Evolutionary conservation across 352 stramenopile species (phyloP).

Genomic region (Phytopythium ostracodes): DNA sequence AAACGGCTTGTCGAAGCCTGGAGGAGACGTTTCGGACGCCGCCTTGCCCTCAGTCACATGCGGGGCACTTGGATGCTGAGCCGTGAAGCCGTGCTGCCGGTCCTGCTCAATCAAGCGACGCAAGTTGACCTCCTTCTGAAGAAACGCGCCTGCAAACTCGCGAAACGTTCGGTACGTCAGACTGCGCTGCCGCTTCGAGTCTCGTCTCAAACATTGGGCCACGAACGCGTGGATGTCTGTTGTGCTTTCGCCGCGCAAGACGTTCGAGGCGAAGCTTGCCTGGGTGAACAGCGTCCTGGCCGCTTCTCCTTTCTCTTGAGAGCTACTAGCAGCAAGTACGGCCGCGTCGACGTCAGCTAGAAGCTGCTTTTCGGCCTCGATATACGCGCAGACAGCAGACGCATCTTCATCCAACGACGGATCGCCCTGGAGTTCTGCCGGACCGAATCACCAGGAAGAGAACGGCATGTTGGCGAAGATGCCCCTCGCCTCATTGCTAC

Average conservation of each 20-base stretch:
- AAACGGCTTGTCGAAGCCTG: conserved; percentile 25
- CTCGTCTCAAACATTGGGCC: background rate
- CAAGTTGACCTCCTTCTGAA: conserved; percentile 27
- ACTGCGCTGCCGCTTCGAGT: background rate
- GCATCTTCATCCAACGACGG: too few species aligned
- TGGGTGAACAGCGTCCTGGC: background rate
- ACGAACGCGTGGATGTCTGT: conserved; percentile 1
- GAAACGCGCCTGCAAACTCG: conserved; percentile 21
- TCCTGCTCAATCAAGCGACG: background rate
- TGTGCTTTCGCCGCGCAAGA: background rate
- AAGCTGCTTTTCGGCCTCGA: conserved; percentile 7
- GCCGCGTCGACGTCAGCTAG: background rate
- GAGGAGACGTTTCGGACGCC: background rate
- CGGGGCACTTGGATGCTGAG: background rate
- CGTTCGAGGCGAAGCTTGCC: background rate
- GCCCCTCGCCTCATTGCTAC: too few species aligned
- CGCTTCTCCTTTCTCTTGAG: background rate
- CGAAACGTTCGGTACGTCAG: conserved; percentile 2
- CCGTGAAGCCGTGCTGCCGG: too few species aligned
- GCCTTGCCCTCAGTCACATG: background rate
- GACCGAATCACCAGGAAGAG: background rate
- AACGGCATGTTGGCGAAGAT: background rate
- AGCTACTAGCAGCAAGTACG: background rate
- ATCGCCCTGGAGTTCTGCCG: background rate
- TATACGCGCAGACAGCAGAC: background rate